Evolutionary conservation across 2,329 filamentous ascomycete species (phyloP).

Genomic region (Aspergillus sp.): DNA sequence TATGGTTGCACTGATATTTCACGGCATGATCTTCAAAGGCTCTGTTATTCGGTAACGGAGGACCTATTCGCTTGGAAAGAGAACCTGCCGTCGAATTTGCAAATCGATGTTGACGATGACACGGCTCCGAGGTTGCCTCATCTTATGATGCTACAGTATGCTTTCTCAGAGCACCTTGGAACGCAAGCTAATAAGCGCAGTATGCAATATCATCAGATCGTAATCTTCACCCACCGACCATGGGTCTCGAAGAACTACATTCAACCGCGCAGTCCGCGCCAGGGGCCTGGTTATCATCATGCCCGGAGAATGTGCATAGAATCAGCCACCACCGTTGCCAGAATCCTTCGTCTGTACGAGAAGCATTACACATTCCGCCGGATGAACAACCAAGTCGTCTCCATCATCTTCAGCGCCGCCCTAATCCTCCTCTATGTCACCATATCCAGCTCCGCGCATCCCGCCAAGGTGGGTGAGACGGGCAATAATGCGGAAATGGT

Average conservation of each 20-base stretch:
- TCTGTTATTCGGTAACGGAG: conserved; percentile 27
- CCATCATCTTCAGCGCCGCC: conserved; percentile 37
- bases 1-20: conserved; percentile 31
- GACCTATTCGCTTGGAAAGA: conserved; percentile 34
- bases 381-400: conserved; percentile 37
- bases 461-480: conserved; percentile 12
- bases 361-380: conserved; percentile 33
- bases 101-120: conserved; percentile 27
- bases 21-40: conserved; percentile 27
- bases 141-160: conserved; percentile 34
- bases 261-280: conserved; percentile 31
- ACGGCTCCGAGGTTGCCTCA: conserved; percentile 28
- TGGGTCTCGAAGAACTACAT: conserved; percentile 36
- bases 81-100: conserved; percentile 28
- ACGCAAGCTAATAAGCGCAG: conserved; percentile 11
- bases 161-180: not conserved
- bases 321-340: conserved; percentile 31
- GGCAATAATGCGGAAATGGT: conserved; percentile 25
- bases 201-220: conserved; percentile 37
- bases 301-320: conserved; percentile 37
- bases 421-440: conserved; percentile 32
- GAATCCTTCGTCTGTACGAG: conserved; percentile 33
- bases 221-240: conserved; percentile 37
- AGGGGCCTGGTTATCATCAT: conserved; percentile 36
- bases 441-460: conserved; percentile 22